Conservation (phyloP, 345 rosid genomes). For the Trapa incisa region DNA sequence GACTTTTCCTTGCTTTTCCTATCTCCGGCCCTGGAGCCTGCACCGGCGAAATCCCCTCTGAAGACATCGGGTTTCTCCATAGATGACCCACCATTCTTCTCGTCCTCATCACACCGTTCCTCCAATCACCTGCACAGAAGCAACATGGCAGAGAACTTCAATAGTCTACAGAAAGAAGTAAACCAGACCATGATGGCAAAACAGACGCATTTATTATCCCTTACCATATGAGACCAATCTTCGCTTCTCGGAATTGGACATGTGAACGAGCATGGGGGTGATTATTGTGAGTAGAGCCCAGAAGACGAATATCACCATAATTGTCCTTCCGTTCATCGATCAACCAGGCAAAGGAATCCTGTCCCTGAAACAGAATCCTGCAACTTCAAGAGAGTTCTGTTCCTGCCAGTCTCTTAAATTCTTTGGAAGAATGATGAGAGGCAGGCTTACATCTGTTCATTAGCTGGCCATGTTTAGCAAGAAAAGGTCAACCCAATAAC, state of each 20-base stretch:
- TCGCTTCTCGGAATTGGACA: constrained; percentile 59
- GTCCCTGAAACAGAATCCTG: background rate
- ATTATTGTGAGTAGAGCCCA: constrained; percentile 84
- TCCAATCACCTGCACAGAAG: background rate
- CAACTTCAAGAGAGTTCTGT: background rate
- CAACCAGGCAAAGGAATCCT: background rate
- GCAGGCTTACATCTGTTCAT: background rate
- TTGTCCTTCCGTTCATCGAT: constrained; percentile 56
- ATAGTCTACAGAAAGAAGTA: no score
- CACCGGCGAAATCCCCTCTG: constrained; percentile 4
- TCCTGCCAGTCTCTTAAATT: background rate
- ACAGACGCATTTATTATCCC: background rate
- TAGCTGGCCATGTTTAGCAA: constrained; percentile 47
- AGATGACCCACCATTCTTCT: constrained; percentile 35
- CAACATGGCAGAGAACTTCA: background rate
- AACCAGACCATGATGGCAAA: background rate
- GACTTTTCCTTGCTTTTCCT: no score
- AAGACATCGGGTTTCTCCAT: constrained; percentile 12
- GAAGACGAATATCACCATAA: constrained; percentile 75
- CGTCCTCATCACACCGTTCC: constrained; percentile 17
- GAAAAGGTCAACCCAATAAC: background rate
- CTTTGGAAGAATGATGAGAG: background rate
- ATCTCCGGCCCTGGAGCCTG: constrained; percentile 13
- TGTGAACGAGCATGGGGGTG: constrained; percentile 70
- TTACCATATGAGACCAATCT: constrained; percentile 25